Evolutionary conservation across 2,329 filamentous ascomycete genomes (phyloP).

Genomic region (Alternaria triticina): DNA sequence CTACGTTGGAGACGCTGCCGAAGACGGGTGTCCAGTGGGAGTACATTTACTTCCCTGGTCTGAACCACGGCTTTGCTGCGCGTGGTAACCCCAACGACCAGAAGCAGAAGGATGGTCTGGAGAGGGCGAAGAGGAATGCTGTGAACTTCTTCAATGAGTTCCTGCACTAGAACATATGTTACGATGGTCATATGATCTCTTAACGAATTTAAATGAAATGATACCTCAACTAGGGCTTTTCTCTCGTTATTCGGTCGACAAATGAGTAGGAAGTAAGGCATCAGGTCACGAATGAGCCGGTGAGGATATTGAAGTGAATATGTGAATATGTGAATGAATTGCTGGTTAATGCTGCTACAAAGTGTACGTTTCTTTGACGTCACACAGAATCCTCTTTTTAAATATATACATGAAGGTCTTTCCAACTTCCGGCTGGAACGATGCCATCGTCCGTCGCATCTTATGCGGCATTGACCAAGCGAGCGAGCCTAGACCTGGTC

Average conservation of each 20-base stretch:
- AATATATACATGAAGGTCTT: conserved; percentile 13
- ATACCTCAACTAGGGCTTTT: background rate
- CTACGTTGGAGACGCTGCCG: conserved; percentile 35
- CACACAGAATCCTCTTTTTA: background rate
- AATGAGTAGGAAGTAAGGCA: background rate
- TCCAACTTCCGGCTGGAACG: background rate
- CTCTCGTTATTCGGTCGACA: fast-evolving
- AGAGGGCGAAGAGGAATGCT: conserved; percentile 42
- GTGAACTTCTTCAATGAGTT: conserved; percentile 44
- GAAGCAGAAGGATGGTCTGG: conserved; percentile 39
- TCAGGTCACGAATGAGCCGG: background rate
- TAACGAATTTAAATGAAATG: background rate
- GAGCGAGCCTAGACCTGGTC: conserved; percentile 21
- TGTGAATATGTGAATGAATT: background rate
- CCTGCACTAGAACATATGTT: conserved; percentile 28
- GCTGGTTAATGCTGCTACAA: background rate
- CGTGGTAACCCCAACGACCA: conserved; percentile 34
- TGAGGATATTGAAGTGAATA: background rate
- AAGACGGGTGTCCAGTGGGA: conserved; percentile 40
- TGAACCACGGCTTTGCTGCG: conserved; percentile 42
- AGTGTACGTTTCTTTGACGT: background rate
- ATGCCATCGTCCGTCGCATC: background rate
- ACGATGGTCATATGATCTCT: background rate
- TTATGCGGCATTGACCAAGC: conserved; percentile 1
- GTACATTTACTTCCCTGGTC: conserved; percentile 43